Evolutionary conservation across 129 eudicot species (phyloP), one percentile per base, ranked within the genome.

Genomic region (Chrysanthemum seticuspe): DNA sequence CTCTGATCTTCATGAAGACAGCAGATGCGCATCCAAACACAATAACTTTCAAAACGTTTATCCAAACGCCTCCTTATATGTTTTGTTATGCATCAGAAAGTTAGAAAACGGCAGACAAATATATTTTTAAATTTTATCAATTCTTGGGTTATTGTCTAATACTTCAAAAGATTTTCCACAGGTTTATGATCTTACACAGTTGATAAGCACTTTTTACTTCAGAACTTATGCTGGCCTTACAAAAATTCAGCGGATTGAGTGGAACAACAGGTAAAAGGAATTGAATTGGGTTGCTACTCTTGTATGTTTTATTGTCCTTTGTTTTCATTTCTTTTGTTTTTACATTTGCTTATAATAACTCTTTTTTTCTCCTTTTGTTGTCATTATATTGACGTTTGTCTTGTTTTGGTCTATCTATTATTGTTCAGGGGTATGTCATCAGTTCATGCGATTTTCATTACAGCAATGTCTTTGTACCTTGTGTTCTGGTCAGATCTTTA

Each of bases 401-500:
- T 48, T 71, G 18, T 55, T 59, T 34, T 59, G 29, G 31, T 12
- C 14, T 0, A 52, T 56, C 13, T 23, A 45, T 50, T 52, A 59
- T 55, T 77, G 52, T 89, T 68, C 96, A 94, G 98, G 60, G 97
- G 86, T 29, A 88, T 94, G 80, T 94, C 98, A 21, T 86, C 97
- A 12, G 53, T 82, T 71, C 98, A 94, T 60, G 98, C 98, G 19
- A 66, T 94, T 57, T 94, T 85, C 81, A 86, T 94, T 15, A 68
- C 98, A 60, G 76, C 87, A 15, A 77, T 88, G 85, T 86, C 98
- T 34, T 74, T 90, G 59, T 86, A 87, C 85, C 86, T 94, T 47
- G 89, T 83, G 27, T 88, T 85, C 84, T 90, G 91, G 96, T 87
- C 98, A 31, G 97, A 94, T 70, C 90, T 94, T 57, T 94, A 70